phyloP scores from a whole-genome alignment of 768 basidiomycete genomes.

The Butyriboletus loyo region DNA sequence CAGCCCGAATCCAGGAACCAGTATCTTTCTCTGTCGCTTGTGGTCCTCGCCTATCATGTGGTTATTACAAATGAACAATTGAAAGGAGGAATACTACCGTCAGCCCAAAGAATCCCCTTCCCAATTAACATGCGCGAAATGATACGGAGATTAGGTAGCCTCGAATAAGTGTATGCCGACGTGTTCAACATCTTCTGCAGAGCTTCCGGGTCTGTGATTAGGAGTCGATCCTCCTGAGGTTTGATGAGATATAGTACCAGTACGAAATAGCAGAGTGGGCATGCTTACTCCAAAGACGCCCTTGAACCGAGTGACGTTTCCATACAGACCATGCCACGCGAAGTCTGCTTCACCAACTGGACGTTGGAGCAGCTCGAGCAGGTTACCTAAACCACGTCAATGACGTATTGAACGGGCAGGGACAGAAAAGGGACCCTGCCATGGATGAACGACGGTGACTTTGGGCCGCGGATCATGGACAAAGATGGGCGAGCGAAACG shows the following conservation, averaged over 20 bases:
- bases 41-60: constrained; percentile 37
- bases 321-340: constrained; percentile 30
- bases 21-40: constrained; percentile 49
- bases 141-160: constrained; percentile 24
- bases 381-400: constrained; percentile 20
- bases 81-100: constrained; percentile 26
- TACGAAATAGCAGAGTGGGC: background rate
- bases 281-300: constrained; percentile 21
- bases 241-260: constrained; percentile 7
- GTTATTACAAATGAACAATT: constrained; percentile 11
- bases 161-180: constrained; percentile 41
- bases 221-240: constrained; percentile 41
- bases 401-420: constrained; percentile 4
- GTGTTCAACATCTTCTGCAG: constrained; percentile 38
- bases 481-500: constrained; percentile 3
- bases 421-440: constrained; percentile 3
- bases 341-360: constrained; percentile 29
- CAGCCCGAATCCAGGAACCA: constrained; percentile 54
- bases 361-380: constrained; percentile 23
- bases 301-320: constrained; percentile 23
- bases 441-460: constrained; percentile 13
- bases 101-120: constrained; percentile 37
- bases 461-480: constrained; percentile 12
- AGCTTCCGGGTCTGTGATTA: constrained; percentile 47
- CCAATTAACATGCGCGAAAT: constrained; percentile 21